These are phyloP conservation scores for Forsythia viridissima DNA, from an alignment of 257 asterid species.

Conservation along the genomic window DNA sequence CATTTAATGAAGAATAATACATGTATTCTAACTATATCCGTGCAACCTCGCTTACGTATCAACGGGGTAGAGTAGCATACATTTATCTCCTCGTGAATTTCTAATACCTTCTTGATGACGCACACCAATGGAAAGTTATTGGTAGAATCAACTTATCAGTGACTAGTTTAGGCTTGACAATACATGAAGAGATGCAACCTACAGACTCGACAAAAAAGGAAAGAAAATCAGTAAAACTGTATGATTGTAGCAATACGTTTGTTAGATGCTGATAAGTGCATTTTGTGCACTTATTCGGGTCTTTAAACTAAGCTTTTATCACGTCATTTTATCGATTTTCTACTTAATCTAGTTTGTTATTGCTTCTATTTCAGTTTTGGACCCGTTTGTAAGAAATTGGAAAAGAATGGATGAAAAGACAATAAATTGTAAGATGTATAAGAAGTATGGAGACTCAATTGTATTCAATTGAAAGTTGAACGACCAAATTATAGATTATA, in stretches of 20 bases:
- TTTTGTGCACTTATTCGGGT: too few relatives aligned
- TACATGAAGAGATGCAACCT: background rate
- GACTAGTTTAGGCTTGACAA: constrained; percentile 18
- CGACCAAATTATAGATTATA: too few relatives aligned
- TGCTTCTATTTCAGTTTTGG: too few relatives aligned
- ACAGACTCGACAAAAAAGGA: background rate
- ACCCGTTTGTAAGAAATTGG: too few relatives aligned
- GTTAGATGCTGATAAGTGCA: too few relatives aligned
- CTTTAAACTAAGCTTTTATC: too few relatives aligned
- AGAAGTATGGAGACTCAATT: too few relatives aligned
- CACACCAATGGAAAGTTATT: constrained; percentile 87
- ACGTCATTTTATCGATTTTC: too few relatives aligned
- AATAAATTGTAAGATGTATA: too few relatives aligned
- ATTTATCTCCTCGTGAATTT: constrained; percentile 77
- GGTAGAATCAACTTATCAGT: constrained; percentile 77
- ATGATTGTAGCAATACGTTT: constrained; percentile 80
- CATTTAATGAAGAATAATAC: constrained; percentile 13
- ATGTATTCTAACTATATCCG: constrained; percentile 18
- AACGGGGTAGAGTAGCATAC: constrained; percentile 91
- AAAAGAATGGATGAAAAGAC: too few relatives aligned
- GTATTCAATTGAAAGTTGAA: too few relatives aligned
- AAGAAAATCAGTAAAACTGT: constrained; percentile 29
- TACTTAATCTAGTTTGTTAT: too few relatives aligned
- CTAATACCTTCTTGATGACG: constrained; percentile 76
- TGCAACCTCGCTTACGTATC: constrained; percentile 69